These are phyloP conservation scores for Climacium dendroides DNA, from an alignment of 225 moss, liverwort and hornwort species.

Conservation along the genomic window DNA sequence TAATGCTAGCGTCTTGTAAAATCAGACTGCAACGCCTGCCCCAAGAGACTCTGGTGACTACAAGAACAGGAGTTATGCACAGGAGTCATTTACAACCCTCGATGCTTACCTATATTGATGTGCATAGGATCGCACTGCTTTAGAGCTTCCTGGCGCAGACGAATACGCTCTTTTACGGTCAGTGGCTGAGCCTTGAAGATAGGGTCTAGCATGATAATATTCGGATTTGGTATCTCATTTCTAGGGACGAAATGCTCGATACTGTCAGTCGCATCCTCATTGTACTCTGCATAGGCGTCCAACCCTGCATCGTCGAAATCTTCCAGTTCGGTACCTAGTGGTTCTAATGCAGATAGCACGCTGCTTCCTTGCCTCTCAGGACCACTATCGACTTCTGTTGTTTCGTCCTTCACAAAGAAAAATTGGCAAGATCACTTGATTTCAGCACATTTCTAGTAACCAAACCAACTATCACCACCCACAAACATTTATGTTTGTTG, in stretches of 20 bases:
- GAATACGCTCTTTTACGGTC: conserved; percentile 59
- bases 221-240: conserved; percentile 2
- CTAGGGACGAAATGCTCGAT: not conserved
- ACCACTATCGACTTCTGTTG: not conserved
- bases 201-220: conserved; percentile 19
- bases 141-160: conserved; percentile 71
- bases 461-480: not conserved
- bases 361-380: not conserved
- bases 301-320: conserved; percentile 26
- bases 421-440: not conserved
- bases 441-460: not conserved
- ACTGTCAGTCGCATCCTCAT: not conserved
- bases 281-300: not conserved
- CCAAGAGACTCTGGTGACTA: not conserved
- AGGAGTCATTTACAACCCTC: not conserved
- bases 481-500: not conserved
- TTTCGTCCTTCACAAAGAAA: conserved; percentile 28
- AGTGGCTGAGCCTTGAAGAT: conserved; percentile 73
- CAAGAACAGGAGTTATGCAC: not conserved
- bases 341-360: not conserved
- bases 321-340: conserved; percentile 17
- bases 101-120: conserved; percentile 64
- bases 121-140: conserved; percentile 55
- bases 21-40: not conserved
- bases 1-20: not conserved